Conservation (phyloP, 768 basidiomycete species). For the Leccinum uliginosum region DNA sequence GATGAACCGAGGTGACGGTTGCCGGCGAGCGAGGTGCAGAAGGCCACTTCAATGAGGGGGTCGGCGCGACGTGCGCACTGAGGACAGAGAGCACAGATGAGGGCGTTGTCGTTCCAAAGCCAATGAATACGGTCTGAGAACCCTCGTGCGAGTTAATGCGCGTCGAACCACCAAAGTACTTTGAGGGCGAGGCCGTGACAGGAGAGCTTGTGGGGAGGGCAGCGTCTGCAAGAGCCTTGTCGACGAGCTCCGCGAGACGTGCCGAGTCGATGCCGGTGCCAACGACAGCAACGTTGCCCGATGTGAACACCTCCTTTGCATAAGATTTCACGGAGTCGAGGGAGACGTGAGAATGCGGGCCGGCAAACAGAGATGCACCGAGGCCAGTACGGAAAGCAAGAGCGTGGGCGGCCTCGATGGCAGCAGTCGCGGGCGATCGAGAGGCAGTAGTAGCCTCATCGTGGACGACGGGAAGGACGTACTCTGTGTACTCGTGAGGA, state of each 20-base stretch:
- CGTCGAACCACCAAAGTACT: conserved; percentile 84
- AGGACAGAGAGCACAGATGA: conserved; percentile 77
- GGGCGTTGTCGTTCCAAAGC: conserved; percentile 70
- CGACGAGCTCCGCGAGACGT: conserved; percentile 66
- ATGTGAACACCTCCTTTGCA: conserved; percentile 68
- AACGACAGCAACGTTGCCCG: conserved; percentile 78
- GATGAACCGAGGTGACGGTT: conserved; percentile 67
- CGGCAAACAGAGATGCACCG: conserved; percentile 84
- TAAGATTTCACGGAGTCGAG: conserved; percentile 69
- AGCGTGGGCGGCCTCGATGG: conserved; percentile 82
- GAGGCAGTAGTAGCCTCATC: conserved; percentile 63
- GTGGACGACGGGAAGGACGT: conserved; percentile 64
- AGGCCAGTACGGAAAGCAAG: conserved; percentile 94
- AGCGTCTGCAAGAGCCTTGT: conserved; percentile 52
- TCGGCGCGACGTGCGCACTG: conserved; percentile 73
- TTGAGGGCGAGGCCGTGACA: conserved; percentile 21
- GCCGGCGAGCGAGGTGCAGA: conserved; percentile 54
- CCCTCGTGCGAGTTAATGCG: conserved; percentile 63
- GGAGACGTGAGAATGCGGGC: conserved; percentile 59
- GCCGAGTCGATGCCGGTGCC: conserved; percentile 81
- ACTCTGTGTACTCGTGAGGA: conserved; percentile 73
- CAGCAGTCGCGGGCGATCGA: conserved; percentile 58
- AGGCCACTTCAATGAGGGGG: conserved; percentile 84
- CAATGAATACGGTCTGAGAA: conserved; percentile 78
- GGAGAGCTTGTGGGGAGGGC: conserved; percentile 36